phyloP scores from a whole-genome alignment of 768 basidiomycete genomes.

The Chalciporus chontae region DNA sequence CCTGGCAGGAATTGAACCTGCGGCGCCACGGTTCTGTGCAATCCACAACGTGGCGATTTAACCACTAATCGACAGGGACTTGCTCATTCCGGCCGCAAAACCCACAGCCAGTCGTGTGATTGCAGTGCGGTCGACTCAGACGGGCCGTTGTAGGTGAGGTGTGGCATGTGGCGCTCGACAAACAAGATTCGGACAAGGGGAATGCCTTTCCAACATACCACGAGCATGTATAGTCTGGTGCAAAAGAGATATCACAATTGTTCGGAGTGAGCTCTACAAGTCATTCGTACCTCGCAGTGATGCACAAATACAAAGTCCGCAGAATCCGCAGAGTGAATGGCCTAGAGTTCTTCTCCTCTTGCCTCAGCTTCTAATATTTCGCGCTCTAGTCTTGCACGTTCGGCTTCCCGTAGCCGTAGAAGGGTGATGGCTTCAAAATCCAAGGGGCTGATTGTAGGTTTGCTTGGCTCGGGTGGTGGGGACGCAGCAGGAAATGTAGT shows the following conservation, averaged over 20 bases:
- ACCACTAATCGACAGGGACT: slow-evolving; percentile 43
- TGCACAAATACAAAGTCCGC: background rate
- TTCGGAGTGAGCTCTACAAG: slow-evolving; percentile 6
- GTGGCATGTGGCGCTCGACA: background rate
- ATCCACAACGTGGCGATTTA: slow-evolving; percentile 41
- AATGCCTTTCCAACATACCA: background rate
- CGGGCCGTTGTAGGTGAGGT: too few relatives aligned
- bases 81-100: background rate
- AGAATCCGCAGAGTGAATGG: background rate
- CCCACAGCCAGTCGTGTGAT: background rate
- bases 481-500: slow-evolving; percentile 14
- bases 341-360: slow-evolving; percentile 11
- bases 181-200: background rate
- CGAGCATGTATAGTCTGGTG: background rate
- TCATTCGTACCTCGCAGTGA: slow-evolving; percentile 11
- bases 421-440: slow-evolving; percentile 81
- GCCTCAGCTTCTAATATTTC: slow-evolving; percentile 75
- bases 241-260: slow-evolving; percentile 4
- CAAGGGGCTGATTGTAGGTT: slow-evolving; percentile 38
- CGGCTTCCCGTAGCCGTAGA: slow-evolving; percentile 78
- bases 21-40: slow-evolving; percentile 35
- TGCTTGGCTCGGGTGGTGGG: slow-evolving; percentile 18
- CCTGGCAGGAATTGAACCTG: slow-evolving; percentile 39
- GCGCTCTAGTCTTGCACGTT: slow-evolving; percentile 69
- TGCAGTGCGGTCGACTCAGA: background rate